Evolutionary conservation across 1,284 basidiomycete genomes (phyloP), one percentile per base, ranked within the genome.

Genomic region (Trichosporon inkin): DNA sequence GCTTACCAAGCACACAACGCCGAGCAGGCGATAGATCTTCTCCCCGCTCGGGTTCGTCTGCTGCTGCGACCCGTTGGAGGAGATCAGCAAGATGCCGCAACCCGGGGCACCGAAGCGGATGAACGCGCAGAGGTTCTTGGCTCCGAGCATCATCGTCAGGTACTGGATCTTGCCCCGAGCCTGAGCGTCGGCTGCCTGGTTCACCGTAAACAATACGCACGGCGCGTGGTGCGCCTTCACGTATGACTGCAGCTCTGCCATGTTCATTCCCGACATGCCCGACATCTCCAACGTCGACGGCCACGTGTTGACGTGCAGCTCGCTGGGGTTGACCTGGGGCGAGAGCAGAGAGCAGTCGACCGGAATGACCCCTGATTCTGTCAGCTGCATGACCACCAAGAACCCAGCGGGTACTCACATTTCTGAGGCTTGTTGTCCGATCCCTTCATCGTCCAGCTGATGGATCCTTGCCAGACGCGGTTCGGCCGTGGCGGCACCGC

Each of bases 1-100:
- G 58, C 64, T 56, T 22, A 65, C 64, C 28, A 67, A 20, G 35
- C 68, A 69, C 39, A 69, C 61, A 1, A 69, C 66, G 37, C 66
- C 68, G 0, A 69, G 54, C 10, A 69, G 41, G 0, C 64, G 53
- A 47, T 61, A 62, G 10, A 53, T 35, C 39, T 53, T 58, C 17
- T 61, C 62, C n/a, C 14, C 49, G 20, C 51, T 60, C 3, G 55
- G 52, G 37, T 58, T 49, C 39, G 49, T 32, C 38, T 40, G 36
- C 10, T 49, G 44, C 44, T 49, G 53, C 34, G 19, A 40, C 16
- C 10, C 59, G 55, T 55, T 60, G 0, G 59, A 57, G 40, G 62
- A 60, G 28, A 67, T 58, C 17, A 69, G 56, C 6, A 69, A 36
- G 17, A 67, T 60, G 6, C 68, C 68, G 17, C 62, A 61, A 3